Conservation (phyloP, 306 rosid genomes). For the Vigna trinervia region DNA sequence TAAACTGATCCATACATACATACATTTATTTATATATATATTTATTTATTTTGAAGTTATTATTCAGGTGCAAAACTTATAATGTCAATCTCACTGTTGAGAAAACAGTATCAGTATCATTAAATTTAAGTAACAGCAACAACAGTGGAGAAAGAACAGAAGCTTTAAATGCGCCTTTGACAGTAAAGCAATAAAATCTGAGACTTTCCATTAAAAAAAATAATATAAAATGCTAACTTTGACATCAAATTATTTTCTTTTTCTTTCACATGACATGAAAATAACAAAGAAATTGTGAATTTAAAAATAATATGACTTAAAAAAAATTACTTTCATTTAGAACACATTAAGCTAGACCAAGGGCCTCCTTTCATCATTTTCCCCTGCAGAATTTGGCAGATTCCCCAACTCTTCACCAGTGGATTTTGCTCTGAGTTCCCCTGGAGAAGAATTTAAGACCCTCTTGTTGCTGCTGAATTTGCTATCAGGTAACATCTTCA, state of each 20-base stretch:
- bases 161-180: neutral
- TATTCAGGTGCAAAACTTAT: too few relatives aligned
- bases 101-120: neutral
- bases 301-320: constrained; percentile 17
- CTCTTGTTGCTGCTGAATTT: constrained; percentile 43
- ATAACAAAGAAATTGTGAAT: constrained; percentile 29
- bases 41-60: too few relatives aligned
- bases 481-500: constrained; percentile 84
- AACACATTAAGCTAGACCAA: constrained; percentile 54
- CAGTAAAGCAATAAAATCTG: neutral
- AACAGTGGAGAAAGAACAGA: neutral
- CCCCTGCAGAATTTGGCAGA: constrained; percentile 35
- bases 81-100: neutral
- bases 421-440: constrained; percentile 40
- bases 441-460: constrained; percentile 45
- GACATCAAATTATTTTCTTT: constrained; percentile 32
- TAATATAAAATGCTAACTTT: constrained; percentile 15
- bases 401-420: constrained; percentile 43
- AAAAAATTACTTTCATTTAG: neutral
- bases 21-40: too few relatives aligned
- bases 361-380: constrained; percentile 68
- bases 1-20: too few relatives aligned
- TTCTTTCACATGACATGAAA: constrained; percentile 30
- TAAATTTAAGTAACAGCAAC: neutral
- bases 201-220: constrained; percentile 13